A percentile compares a stretch with the other conserved stretches of the same genome.
phyloP scores from a whole-genome alignment of 1,139 yeast genomes.

The Suhomyces bolitotheri region DNA sequence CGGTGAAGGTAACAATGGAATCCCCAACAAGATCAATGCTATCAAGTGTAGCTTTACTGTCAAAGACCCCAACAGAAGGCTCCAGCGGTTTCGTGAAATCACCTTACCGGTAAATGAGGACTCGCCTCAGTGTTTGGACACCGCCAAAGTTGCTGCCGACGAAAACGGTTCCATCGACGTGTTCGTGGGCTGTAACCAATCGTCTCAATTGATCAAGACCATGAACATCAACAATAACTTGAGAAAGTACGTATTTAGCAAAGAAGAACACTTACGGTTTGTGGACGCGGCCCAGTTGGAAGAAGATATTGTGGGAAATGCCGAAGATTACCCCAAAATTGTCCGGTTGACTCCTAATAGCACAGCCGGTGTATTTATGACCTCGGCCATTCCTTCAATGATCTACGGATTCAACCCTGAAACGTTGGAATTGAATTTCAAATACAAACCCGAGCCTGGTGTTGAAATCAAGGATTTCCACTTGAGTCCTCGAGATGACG shows the following conservation, averaged over 20 bases:
- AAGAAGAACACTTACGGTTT: conserved; percentile 61
- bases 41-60: conserved; percentile 58
- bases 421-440: conserved; percentile 45
- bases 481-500: conserved; percentile 40
- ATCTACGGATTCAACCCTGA: conserved; percentile 61
- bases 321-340: conserved; percentile 61
- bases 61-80: conserved; percentile 47
- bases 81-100: conserved; percentile 65
- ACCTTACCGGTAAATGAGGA: conserved; percentile 64
- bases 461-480: conserved; percentile 43
- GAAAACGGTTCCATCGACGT: conserved; percentile 47
- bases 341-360: conserved; percentile 55
- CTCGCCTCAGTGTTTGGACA: conserved; percentile 72
- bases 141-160: conserved; percentile 30
- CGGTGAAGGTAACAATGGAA: conserved; percentile 87
- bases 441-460: conserved; percentile 27
- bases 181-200: conserved; percentile 75
- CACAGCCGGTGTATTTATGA: conserved; percentile 59
- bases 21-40: conserved; percentile 83
- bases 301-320: conserved; percentile 30
- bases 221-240: conserved; percentile 71
- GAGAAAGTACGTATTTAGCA: conserved; percentile 58
- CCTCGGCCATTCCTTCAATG: conserved; percentile 60
- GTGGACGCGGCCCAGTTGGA: conserved; percentile 60
- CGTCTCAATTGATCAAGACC: conserved; percentile 51